Percentiles rank a stretch among this genome's conserved stretches.
phyloP scores from a whole-genome alignment of 495 filamentous ascomycete genomes.

The Penicillium paxilli region DNA sequence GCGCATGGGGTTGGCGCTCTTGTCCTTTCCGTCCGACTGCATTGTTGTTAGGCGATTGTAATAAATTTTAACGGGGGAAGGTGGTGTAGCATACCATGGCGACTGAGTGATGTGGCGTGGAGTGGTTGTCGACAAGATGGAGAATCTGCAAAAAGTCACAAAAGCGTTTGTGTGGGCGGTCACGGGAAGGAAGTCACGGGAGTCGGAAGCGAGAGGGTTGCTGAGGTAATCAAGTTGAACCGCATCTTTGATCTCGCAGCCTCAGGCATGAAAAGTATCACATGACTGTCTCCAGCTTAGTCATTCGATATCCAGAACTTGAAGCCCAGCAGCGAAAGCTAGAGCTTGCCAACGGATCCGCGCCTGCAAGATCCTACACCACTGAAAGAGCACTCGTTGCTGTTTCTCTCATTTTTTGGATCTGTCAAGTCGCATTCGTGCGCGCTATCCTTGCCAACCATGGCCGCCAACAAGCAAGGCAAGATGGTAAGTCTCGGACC shows the following conservation, averaged over 20 bases:
- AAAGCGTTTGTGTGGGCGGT: conserved; percentile 47
- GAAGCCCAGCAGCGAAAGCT: conserved; percentile 19
- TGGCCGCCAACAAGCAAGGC: conserved; percentile 90
- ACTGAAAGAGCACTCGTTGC: conserved; percentile 25
- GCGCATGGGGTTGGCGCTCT: conserved; percentile 96
- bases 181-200: conserved; percentile 17
- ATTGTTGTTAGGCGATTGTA: conserved; percentile 29
- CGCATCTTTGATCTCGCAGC: background rate
- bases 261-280: background rate
- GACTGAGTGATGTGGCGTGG: conserved; percentile 42
- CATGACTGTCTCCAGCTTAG: conserved; percentile 4
- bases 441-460: conserved; percentile 55
- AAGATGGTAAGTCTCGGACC: conserved; percentile 85
- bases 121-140: conserved; percentile 47
- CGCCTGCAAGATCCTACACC: conserved; percentile 16
- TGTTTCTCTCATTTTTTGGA: conserved; percentile 55
- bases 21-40: conserved; percentile 66
- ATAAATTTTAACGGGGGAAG: background rate
- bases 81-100: conserved; percentile 47
- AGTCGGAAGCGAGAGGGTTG: conserved; percentile 44
- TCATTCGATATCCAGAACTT: conserved; percentile 25
- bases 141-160: conserved; percentile 37
- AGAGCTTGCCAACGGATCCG: conserved; percentile 23
- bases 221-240: background rate
- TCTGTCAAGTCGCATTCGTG: conserved; percentile 67